Percentiles rank a stretch among this genome's conserved stretches.
phyloP scores from a whole-genome alignment of 257 asterid species.

The Cruciata laevipes region DNA sequence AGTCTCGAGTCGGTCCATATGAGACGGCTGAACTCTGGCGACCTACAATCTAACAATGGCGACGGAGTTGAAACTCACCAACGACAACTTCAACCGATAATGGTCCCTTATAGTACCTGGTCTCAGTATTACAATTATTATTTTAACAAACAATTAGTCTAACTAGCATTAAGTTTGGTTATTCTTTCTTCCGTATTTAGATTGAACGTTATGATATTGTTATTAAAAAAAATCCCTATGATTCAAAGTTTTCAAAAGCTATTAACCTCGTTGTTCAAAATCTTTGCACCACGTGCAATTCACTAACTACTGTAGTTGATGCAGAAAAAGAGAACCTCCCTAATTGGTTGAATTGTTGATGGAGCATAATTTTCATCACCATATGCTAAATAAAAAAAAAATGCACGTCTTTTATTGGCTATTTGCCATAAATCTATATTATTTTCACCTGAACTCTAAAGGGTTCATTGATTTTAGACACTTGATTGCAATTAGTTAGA shows the following conservation, averaged over 20 bases:
- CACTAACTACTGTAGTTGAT: neutral
- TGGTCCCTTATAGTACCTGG: too few relatives aligned
- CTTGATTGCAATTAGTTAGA: neutral
- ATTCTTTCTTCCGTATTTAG: too few relatives aligned
- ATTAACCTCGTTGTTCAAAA: neutral
- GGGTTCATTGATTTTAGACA: conserved; percentile 1
- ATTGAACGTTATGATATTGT: too few relatives aligned
- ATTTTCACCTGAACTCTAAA: neutral
- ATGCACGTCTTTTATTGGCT: neutral
- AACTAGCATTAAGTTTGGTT: too few relatives aligned
- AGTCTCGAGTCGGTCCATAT: too few relatives aligned
- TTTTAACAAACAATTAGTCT: too few relatives aligned
- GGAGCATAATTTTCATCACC: neutral
- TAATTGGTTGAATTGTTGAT: neutral
- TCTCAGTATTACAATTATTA: too few relatives aligned
- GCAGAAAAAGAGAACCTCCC: neutral
- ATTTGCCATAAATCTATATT: neutral
- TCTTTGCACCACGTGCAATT: neutral
- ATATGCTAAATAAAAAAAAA: neutral
- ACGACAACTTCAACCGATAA: too few relatives aligned
- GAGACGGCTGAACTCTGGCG: too few relatives aligned
- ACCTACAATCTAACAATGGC: too few relatives aligned
- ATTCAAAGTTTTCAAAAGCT: neutral
- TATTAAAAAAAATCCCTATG: too few relatives aligned
- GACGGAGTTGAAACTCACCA: too few relatives aligned